A percentile compares a stretch with the other conserved stretches of the same genome.
phyloP scores from a whole-genome alignment of 805 yeast species.

The Barnettozyma californica region DNA sequence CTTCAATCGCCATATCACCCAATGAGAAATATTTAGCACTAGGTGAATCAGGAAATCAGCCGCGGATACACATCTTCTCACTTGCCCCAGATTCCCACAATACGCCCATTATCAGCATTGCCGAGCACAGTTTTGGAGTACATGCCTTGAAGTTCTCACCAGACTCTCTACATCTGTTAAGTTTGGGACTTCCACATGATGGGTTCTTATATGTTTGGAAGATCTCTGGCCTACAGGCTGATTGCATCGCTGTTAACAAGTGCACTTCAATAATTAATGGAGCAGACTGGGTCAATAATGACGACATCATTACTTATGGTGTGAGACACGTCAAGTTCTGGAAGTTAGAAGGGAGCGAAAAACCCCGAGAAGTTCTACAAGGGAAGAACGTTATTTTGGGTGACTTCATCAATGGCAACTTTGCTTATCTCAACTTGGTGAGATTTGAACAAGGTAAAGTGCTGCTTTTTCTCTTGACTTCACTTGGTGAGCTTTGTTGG shows the following conservation, averaged over 20 bases:
- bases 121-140: constrained; percentile 66
- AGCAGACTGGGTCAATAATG: constrained; percentile 45
- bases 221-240: constrained; percentile 27
- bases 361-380: constrained; percentile 31
- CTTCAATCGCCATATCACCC: constrained; percentile 55
- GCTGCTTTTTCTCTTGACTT: constrained; percentile 21
- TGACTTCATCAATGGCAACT: constrained; percentile 41
- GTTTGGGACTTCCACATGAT: constrained; percentile 65
- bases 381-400: constrained; percentile 62
- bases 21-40: constrained; percentile 51
- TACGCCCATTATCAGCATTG: constrained; percentile 47
- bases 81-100: constrained; percentile 42
- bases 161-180: constrained; percentile 48
- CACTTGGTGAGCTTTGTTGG: constrained; percentile 22
- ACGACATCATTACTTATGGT: constrained; percentile 51
- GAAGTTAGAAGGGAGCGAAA: constrained; percentile 36
- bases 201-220: constrained; percentile 65
- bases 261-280: constrained; percentile 57
- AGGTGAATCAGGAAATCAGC: constrained; percentile 69
- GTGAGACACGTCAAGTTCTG: constrained; percentile 58
- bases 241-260: constrained; percentile 47
- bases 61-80: constrained; percentile 57
- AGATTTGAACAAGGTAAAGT: constrained; percentile 15
- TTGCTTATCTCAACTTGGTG: constrained; percentile 33
- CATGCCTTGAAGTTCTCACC: constrained; percentile 51